phyloP scores from a whole-genome alignment of 768 basidiomycete genomes.

The Kwoniella shandongensis region DNA sequence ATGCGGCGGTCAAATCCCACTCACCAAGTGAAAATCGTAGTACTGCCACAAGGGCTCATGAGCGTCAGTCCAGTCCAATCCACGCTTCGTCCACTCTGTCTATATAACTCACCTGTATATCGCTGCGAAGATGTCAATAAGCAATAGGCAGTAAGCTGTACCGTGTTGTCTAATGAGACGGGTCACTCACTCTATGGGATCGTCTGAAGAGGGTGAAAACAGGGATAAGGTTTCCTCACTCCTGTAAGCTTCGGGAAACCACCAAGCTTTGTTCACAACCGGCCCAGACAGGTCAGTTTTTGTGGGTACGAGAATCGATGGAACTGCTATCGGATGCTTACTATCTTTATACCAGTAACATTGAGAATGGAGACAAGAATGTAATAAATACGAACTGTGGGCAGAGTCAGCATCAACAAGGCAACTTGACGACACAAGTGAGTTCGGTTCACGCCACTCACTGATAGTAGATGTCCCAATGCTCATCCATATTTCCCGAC shows the following conservation, averaged over 20 bases:
- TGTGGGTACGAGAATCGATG: neutral
- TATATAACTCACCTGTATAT: conserved; percentile 9
- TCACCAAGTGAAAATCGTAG: conserved; percentile 18
- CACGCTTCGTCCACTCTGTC: too few relatives aligned
- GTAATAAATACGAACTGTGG: conserved; percentile 9
- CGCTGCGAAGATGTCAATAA: too few relatives aligned
- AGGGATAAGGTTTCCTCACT: conserved; percentile 5
- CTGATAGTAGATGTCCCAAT: conserved; percentile 23
- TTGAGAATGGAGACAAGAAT: conserved; percentile 10
- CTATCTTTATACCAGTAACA: conserved; percentile 17
- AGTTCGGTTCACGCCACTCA: too few relatives aligned
- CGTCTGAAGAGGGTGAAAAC: conserved; percentile 13
- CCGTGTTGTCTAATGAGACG: too few relatives aligned
- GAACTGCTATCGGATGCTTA: too few relatives aligned
- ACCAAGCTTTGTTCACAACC: conserved; percentile 8
- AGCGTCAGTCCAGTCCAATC: neutral
- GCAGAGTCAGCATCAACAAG: too few relatives aligned
- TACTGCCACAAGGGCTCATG: neutral
- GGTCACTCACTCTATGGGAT: conserved; percentile 10
- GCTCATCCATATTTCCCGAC: conserved; percentile 14
- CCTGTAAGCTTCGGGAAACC: conserved; percentile 24
- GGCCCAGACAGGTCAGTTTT: neutral
- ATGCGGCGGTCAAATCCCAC: too few relatives aligned
- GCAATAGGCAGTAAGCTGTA: too few relatives aligned
- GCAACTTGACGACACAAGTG: too few relatives aligned